Evolutionary conservation across 2,329 filamentous ascomycete genomes (phyloP).

Genomic region (Lasiodiplodia sp.): DNA sequence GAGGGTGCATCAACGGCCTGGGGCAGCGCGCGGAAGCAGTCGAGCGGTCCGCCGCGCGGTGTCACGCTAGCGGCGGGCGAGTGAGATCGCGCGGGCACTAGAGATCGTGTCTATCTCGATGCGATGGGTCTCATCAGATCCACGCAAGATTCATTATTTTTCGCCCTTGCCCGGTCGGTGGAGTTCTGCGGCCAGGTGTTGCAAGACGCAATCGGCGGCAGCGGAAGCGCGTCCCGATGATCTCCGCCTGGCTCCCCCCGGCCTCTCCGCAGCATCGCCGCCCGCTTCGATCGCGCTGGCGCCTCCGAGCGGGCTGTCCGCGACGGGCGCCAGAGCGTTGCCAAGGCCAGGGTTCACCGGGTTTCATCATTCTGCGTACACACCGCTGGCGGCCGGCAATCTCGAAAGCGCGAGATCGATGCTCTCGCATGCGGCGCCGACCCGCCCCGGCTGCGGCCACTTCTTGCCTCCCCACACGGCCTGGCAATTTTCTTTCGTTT

Average conservation of each 20-base stretch:
- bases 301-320: constrained; percentile 12
- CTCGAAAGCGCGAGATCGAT: constrained; percentile 11
- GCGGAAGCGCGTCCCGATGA: constrained; percentile 24
- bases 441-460: constrained; percentile 17
- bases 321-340: constrained; percentile 17
- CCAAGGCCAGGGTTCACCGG: constrained; percentile 21
- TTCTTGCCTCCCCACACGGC: constrained; percentile 13
- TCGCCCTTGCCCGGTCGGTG: constrained; percentile 13
- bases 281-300: constrained; percentile 6
- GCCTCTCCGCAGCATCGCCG: constrained; percentile 21
- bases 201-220: constrained; percentile 19
- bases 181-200: constrained; percentile 16
- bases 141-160: constrained; percentile 9
- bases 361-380: constrained; percentile 25
- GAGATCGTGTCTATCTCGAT: constrained; percentile 25
- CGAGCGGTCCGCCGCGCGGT: constrained; percentile 7
- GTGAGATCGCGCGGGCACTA: constrained; percentile 21
- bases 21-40: constrained; percentile 18
- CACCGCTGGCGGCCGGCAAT: constrained; percentile 20
- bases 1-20: constrained; percentile 13
- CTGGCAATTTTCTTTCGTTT: constrained; percentile 28
- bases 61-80: constrained; percentile 6
- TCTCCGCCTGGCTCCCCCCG: constrained; percentile 21
- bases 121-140: constrained; percentile 28
- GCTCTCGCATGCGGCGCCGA: constrained; percentile 11